These are phyloP conservation scores for Botrytis fragariae DNA, from an alignment of 2,329 filamentous ascomycete species.

Conservation along the genomic window DNA sequence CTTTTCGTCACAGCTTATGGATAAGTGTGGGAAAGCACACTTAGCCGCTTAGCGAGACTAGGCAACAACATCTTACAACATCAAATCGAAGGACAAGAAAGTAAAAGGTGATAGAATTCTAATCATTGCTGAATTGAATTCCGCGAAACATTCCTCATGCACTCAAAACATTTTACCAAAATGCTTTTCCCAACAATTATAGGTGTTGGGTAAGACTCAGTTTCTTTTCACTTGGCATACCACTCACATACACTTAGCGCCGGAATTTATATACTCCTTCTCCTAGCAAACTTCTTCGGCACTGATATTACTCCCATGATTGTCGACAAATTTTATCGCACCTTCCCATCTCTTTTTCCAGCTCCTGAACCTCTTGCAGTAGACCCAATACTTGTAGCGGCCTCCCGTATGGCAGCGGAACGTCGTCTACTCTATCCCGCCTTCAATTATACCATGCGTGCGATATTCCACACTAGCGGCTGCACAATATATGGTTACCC, in stretches of 20 bases:
- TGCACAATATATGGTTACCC: not conserved
- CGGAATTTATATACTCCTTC: not conserved
- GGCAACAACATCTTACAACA: not conserved
- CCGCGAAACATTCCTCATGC: no score
- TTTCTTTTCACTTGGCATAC: not conserved
- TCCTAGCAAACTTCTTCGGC: not conserved
- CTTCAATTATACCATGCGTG: constrained; percentile 1
- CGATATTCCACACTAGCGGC: not conserved
- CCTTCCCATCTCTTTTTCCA: not conserved
- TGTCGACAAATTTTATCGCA: not conserved
- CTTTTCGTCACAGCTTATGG: not conserved
- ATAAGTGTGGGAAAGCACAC: not conserved
- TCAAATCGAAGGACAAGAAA: not conserved
- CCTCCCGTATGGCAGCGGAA: not conserved
- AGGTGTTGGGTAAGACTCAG: not conserved
- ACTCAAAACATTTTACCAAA: not conserved
- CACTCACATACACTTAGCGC: not conserved
- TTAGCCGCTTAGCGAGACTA: not conserved
- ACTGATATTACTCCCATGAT: not conserved
- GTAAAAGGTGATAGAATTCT: not conserved
- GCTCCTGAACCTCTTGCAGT: not conserved
- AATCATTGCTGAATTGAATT: no score
- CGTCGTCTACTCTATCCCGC: not conserved
- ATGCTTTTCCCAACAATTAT: not conserved
- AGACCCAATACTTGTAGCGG: not conserved